These are phyloP conservation scores for Grosmannia penicillata DNA, from an alignment of 2,329 filamentous ascomycete species.

Conservation along the genomic window DNA sequence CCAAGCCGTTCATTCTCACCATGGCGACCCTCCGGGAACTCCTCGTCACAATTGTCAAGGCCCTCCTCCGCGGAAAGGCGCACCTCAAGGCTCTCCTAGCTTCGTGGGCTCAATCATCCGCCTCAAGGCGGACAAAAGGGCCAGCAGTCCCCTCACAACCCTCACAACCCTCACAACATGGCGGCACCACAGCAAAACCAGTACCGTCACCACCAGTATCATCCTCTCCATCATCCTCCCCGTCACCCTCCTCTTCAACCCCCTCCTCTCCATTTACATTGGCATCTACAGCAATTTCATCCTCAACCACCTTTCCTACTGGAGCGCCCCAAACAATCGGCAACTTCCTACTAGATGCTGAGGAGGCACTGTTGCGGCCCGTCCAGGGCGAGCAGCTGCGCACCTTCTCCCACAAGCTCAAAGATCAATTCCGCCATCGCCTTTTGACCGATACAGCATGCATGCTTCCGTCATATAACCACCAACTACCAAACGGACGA, in stretches of 20 bases:
- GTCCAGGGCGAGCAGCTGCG: conserved; percentile 29
- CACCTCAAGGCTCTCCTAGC: conserved; percentile 42
- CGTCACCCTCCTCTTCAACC: neutral
- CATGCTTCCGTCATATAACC: conserved; percentile 54
- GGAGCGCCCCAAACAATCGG: conserved; percentile 18
- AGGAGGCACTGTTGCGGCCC: conserved; percentile 33
- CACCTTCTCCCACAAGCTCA: conserved; percentile 32
- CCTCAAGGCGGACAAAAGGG: conserved; percentile 26
- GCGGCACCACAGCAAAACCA: conserved; percentile 13
- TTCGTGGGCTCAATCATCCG: too few relatives aligned
- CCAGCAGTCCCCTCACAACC: neutral
- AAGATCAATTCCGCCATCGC: conserved; percentile 37
- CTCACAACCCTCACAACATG: neutral
- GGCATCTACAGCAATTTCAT: neutral
- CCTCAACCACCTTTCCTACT: neutral
- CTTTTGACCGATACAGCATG: conserved; percentile 36
- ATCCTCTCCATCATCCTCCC: neutral
- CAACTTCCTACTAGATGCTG: conserved; percentile 44
- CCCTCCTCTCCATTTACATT: neutral
- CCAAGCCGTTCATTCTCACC: conserved; percentile 37
- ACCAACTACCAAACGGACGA: conserved; percentile 44
- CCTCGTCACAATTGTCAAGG: conserved; percentile 40
- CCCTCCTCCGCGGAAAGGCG: conserved; percentile 43
- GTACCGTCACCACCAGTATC: conserved; percentile 7
- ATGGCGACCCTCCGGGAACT: conserved; percentile 43